Base-by-base conservation (phyloP, 2,329 filamentous ascomycete genomes). In the Colletotrichum tropicale region DNA sequence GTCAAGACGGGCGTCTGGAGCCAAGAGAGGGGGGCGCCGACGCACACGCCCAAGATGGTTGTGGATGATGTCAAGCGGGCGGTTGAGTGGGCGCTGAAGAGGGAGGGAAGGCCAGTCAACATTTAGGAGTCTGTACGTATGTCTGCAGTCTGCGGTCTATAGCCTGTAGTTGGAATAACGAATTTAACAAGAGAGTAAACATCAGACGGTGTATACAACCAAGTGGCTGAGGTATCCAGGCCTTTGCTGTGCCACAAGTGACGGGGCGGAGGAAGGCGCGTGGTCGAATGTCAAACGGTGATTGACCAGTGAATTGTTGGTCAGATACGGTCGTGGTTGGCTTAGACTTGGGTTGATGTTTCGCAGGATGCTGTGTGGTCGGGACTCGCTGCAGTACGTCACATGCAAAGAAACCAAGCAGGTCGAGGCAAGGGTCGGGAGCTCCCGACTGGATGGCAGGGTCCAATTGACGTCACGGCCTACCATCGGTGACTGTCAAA, bases 1-100 rank as follows among this genome's bases (percentile, higher is more conserved):
- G 94, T 98, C 32, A 89, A 92, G 79, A 98, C 94, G 10, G 96
- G 96, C 0, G 95, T 98, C 1, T 98, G 94, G 85, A 86, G 84
- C 24, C 78, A 81, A 28, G 83, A 83, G 58, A 82, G 86, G 55
- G 84, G 81, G 18, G 82, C 84, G 77, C 94, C 94, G 16, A 88
- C 88, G 24, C 89, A 91, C 82, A 86, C 86, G 79, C 95, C 95
- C 9, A 89, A 88, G 66, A 89, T 89, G 30, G 92, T 95, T 76
- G 92, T 94, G 26, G 90, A 94, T 48, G 92, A 96, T 85, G 96
- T 98, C 5, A 89, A 91, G 79, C 92, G 92, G 78, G 96, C 94
- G 13, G 94, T 98, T 6, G 87, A 91, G 76, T 98, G 94, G 93
- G 95, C 93, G 6, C 84, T 97, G 81, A 87, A 91, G 83, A 87